Conservation (phyloP, 306 rosid genomes). For the Chamaecrista fasciculata region DNA sequence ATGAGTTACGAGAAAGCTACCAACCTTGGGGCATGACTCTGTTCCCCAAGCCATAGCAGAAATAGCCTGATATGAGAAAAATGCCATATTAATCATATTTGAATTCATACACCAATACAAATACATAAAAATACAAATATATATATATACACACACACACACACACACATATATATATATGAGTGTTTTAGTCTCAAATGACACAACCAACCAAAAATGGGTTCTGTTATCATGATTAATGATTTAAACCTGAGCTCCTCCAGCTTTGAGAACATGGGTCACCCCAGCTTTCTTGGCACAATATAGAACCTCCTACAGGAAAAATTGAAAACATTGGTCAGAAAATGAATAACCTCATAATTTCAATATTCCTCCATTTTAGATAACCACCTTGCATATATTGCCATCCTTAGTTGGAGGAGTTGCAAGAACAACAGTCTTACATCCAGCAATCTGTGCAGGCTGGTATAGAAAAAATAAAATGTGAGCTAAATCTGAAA, state of each 20-base stretch:
- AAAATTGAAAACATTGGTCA: conserved; percentile 31
- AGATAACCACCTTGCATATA: conserved; percentile 74
- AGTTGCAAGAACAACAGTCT: conserved; percentile 89
- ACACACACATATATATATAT: conserved; percentile 7
- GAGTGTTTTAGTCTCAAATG: conserved; percentile 10
- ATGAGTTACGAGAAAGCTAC: no score
- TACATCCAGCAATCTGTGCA: conserved; percentile 95
- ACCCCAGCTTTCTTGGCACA: conserved; percentile 99
- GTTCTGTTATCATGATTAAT: conserved; percentile 28
- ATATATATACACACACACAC: no score
- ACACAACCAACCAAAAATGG: conserved; percentile 1
- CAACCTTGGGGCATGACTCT: conserved; percentile 92
- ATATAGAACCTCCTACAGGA: conserved; percentile 87
- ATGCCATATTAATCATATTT: no score
- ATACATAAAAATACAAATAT: no score
- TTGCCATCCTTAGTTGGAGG: conserved; percentile 86
- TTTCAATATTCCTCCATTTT: conserved; percentile 21
- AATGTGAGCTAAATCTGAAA: conserved; percentile 30
- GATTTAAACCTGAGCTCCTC: conserved; percentile 97
- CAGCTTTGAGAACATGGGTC: conserved; percentile 95
- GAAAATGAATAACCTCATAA: conserved; percentile 14
- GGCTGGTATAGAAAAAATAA: conserved; percentile 62
- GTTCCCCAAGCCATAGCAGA: conserved; percentile 99
- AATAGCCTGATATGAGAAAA: conserved; percentile 60
- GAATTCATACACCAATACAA: background rate